Evolutionary conservation across 2,329 filamentous ascomycete species (phyloP), one percentile per base, ranked within the genome.

Genomic region (Ophiostoma perfectum): DNA sequence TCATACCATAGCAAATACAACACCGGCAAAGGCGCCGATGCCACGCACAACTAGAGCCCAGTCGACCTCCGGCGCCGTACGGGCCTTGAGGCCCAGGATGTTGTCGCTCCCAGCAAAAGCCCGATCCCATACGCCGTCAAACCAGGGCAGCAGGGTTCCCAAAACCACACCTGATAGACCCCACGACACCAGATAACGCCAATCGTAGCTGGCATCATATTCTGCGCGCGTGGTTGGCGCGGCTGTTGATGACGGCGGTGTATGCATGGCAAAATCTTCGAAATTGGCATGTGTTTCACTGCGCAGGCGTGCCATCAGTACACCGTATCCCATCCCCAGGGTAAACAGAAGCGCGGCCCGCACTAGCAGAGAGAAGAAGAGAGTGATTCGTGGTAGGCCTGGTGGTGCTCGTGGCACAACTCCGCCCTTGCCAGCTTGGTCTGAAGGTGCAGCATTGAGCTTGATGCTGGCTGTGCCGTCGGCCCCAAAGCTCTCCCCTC

Each of bases 261-360:
- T 9, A 11, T 41, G 47, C 42, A 45, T 55, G n/a, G 47, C 55
- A 6, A 66, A 9, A 38, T 68, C 68, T 58, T 70, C 70, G 39
- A 66, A 42, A 14, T 42, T 36, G 14, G 49, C 84, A 71, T 87
- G 83, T 3, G 69, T 70, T 66, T 87, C 86, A 71, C 89, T 87
- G 73, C 94, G 92, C 62, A 98, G 81, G 75, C 92, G 88, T 27
- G 90, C 88, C 52, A 97, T 89, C 55, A 97, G 82, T 1, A 90
- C 81, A 1, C 94, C 94, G 77, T 97, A 98, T 16, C 89, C 86
- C 67, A 94, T 83, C 0, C 95, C 95, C 49, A 97, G 88, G 0
- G 83, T 79, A 75, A 95, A 95, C 9, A 98, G 83, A 2, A 95
- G 79, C 0, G 82, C 77, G 1, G 85, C 84, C 67, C 91, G 86